phyloP scores from a whole-genome alignment of 345 rosid genomes.

The Arabis alpina region DNA sequence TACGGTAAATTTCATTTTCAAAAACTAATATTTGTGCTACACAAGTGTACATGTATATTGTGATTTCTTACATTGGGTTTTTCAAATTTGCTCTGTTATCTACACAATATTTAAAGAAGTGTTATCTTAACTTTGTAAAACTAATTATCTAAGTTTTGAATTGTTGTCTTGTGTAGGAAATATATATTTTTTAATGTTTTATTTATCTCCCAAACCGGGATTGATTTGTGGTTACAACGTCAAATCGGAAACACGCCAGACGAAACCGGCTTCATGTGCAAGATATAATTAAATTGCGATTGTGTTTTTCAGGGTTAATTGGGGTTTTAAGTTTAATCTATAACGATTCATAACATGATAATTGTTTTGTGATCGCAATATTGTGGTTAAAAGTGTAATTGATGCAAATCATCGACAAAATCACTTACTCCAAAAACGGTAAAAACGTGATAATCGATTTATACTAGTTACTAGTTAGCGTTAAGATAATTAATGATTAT shows the following conservation, averaged over 20 bases:
- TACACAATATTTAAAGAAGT: neutral
- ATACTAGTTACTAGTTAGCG: constrained; percentile 35
- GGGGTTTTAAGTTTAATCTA: neutral
- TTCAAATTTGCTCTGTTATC: neutral
- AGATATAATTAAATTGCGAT: neutral
- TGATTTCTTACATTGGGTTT: neutral
- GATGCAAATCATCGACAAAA: neutral
- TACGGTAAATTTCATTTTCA: neutral
- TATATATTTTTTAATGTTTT: no score
- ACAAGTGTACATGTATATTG: constrained; percentile 5
- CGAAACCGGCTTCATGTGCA: no score
- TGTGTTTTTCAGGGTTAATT: neutral
- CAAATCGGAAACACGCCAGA: no score
- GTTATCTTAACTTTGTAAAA: neutral
- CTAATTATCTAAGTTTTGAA: neutral
- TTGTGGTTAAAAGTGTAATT: constrained; percentile 2
- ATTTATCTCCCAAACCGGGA: no score
- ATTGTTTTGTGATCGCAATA: neutral
- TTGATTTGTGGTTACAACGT: no score
- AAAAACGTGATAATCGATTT: constrained; percentile 23
- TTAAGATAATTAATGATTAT: neutral
- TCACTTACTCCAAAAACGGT: constrained; percentile 5
- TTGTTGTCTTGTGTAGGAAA: neutral
- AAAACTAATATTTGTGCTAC: neutral
- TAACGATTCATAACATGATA: neutral